Base-by-base conservation (phyloP, 2,329 filamentous ascomycete species). In the Capronia epimyces region DNA sequence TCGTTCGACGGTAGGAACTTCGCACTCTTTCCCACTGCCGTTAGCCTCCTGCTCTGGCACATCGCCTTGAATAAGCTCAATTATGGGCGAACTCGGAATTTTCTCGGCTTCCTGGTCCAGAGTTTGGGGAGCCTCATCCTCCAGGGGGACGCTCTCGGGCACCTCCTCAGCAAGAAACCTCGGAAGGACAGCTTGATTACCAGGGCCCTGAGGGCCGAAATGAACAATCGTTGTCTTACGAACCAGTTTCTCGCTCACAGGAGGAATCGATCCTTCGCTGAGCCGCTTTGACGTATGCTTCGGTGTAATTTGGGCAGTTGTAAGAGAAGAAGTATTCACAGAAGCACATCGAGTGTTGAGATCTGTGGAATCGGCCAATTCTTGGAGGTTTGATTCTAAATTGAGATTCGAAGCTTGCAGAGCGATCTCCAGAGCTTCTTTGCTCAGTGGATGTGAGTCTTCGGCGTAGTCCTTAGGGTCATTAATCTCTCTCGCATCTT, bases 181-280 rank as follows among this genome's bases (percentile, higher is more conserved):
- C 16, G 12, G 21, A 15, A 21, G 48, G 13, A 43, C 31, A 29
- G 54, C 52, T 41, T 58, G 55, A 43, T 58, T 55, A 2, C 20
- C 43, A 22, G 55, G 55, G 6, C 49, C 55, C 21, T 45, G 41
- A 32, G 52, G 43, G 8, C 46, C 49, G 29, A 58, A 52, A 25
- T 53, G 49, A 4, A 58, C 40, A 24, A 58, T 55, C 21, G 32
- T 27, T 15, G 46, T 44, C 37, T 54, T 57, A 2, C 52, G 44
- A 15, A 53, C 13, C 18, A 43, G 27, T 16, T 48, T 52, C 22
- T 52, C 47, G 21, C 41, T 51, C n/a, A 49, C 54, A 13, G 54
- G 44, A 27, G 50, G 50, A 21, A 56, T 56, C 13, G 50, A 40
- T 16, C 12, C 41, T 29, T 52, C 49, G 25, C 43, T 57, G 15